A percentile compares a stretch with the other conserved stretches of the same genome.
Conservation (phyloP, 225 moss, liverwort and hornwort species). For the Anthoceros angustus region DNA sequence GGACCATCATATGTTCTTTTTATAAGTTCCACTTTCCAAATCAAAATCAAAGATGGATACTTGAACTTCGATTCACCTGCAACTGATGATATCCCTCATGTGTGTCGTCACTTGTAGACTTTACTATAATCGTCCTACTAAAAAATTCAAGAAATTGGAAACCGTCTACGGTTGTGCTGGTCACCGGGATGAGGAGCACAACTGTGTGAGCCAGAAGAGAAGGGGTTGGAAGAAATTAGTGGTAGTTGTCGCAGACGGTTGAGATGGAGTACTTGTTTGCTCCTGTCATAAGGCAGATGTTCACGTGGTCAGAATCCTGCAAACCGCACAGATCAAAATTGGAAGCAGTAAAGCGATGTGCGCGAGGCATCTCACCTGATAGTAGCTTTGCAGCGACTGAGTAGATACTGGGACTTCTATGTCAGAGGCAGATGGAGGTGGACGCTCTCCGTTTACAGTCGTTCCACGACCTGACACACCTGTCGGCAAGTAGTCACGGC, state of each 20-base stretch:
- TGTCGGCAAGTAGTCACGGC: not conserved
- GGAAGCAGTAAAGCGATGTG: too few relatives aligned
- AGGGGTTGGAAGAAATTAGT: not conserved
- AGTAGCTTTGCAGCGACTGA: not conserved
- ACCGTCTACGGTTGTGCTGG: not conserved
- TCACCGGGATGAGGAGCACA: not conserved
- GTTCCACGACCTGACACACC: not conserved
- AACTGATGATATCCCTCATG: too few relatives aligned
- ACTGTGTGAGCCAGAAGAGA: conserved; percentile 8
- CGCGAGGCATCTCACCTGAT: not conserved
- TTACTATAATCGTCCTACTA: too few relatives aligned
- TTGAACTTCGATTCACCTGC: too few relatives aligned
- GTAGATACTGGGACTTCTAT: not conserved
- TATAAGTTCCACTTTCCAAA: too few relatives aligned
- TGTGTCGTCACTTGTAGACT: too few relatives aligned
- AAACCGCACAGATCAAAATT: too few relatives aligned
- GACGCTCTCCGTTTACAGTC: not conserved
- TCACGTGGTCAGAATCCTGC: too few relatives aligned
- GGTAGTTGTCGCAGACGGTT: not conserved
- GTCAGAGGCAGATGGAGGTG: not conserved
- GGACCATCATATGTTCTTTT: too few relatives aligned
- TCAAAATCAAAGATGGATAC: too few relatives aligned
- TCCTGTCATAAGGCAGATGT: too few relatives aligned
- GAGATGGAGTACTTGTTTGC: too few relatives aligned
- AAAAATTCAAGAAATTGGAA: not conserved